Base-by-base conservation (phyloP, 192 early-diverging fungal genomes). In the Coemansia sp. region DNA sequence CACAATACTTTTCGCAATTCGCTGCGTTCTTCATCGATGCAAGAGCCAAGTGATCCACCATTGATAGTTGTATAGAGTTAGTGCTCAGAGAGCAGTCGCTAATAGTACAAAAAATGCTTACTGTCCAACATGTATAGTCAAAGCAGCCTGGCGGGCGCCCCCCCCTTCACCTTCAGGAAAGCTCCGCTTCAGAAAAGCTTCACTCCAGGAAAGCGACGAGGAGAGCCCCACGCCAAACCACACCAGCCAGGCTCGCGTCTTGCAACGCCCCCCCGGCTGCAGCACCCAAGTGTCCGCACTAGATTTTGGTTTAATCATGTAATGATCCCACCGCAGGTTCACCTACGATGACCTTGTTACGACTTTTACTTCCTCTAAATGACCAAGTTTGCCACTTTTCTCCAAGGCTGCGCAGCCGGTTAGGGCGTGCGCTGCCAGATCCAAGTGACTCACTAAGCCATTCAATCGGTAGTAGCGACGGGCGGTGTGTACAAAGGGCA, bases 341-440 rank as follows among this genome's bases (percentile, higher is more conserved):
- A 89, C 82, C 79, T 83, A 87, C 79, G 74, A 82, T 81, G 81
- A 86, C 83, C 84, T 85, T 88, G 82, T 86, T 84, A 87, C 84
- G 80, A 88, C 85, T 89, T 86, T 83, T 89, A 89, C 85, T 89
- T 89, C 85, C 87, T 89, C 85, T 89, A 85, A 89, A 87, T 85
- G 83, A 83, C 80, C 85, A 85, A 89, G 87, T 87, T 89, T 86
- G 84, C 68, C 82, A 74, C 72, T 82, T 73, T 87, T 88, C 79
- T 83, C 79, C 52, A 63, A 51, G 59, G 23, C 40, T 41, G 44
- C 18, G 16, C 58, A 57, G 63, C 68, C 68, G 39, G 60, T 55
- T 40, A 63, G 28, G 58, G 80, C 71, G 65, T 55, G 63, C 26
- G 52, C 40, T 15, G 31, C 49, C 66, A 66, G 79, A 83, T 88